Evolutionary conservation across 2,329 filamentous ascomycete species (phyloP).

Genomic region (Sphaerulina vaccinii): DNA sequence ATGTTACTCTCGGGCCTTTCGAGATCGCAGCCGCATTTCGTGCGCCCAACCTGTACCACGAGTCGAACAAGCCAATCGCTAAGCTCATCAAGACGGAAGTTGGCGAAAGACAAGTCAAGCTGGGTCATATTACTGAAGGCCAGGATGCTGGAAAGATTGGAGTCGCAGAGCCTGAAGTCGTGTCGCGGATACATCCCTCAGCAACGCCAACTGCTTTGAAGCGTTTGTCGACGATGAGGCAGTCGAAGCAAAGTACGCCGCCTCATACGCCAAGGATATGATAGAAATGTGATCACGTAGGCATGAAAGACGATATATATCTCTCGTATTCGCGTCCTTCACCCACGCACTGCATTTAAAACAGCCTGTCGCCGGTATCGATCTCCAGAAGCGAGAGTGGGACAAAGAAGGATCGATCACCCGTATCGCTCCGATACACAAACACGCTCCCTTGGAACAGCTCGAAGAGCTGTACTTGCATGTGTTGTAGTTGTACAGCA

Average conservation of each 20-base stretch:
- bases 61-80: constrained; percentile 11
- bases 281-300: too few relatives aligned
- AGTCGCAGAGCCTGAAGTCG: constrained; percentile 21
- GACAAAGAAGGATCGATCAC: too few relatives aligned
- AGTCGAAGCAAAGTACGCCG: neutral
- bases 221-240: neutral
- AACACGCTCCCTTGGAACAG: too few relatives aligned
- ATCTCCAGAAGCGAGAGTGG: too few relatives aligned
- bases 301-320: too few relatives aligned
- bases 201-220: neutral
- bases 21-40: constrained; percentile 40
- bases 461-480: too few relatives aligned
- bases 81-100: constrained; percentile 16
- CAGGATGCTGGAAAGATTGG: constrained; percentile 20
- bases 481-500: too few relatives aligned
- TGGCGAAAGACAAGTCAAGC: constrained; percentile 18
- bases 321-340: too few relatives aligned
- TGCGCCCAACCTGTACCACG: constrained; percentile 26
- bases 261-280: neutral
- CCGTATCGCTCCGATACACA: too few relatives aligned
- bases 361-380: too few relatives aligned
- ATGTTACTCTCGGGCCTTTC: constrained; percentile 38
- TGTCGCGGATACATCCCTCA: constrained; percentile 17
- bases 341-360: too few relatives aligned
- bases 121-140: constrained; percentile 17